Evolutionary conservation across 2,329 filamentous ascomycete species (phyloP).

Genomic region (Pyrenophora seminiperda): DNA sequence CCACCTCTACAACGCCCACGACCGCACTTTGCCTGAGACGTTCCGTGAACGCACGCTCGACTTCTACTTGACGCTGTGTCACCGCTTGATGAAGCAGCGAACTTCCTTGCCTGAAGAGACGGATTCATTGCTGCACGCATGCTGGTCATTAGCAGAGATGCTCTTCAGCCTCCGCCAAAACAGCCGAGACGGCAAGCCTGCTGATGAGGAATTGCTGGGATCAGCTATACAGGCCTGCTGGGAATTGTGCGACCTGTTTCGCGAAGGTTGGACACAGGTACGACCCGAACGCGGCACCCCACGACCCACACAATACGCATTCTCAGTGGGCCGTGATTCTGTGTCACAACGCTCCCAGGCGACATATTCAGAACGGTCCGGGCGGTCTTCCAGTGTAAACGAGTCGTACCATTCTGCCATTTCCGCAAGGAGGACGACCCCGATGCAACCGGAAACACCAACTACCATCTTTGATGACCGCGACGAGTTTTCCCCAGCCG

Average conservation of each 20-base stretch:
- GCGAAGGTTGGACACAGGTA: constrained; percentile 88
- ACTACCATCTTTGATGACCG: constrained; percentile 96
- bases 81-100: constrained; percentile 94
- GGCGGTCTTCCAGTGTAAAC: constrained; percentile 52
- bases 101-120: constrained; percentile 79
- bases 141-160: constrained; percentile 91
- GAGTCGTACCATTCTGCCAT: constrained; percentile 53
- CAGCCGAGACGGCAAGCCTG: constrained; percentile 70
- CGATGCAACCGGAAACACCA: constrained; percentile 76
- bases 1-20: constrained; percentile 91
- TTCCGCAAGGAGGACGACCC: constrained; percentile 42
- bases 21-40: constrained; percentile 78
- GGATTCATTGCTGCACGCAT: constrained; percentile 80
- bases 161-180: constrained; percentile 88
- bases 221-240: constrained; percentile 92
- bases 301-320: constrained; percentile 76
- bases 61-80: constrained; percentile 92
- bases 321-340: constrained; percentile 51
- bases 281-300: constrained; percentile 86
- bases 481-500: constrained; percentile 71
- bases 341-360: constrained; percentile 35
- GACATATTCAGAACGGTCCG: constrained; percentile 44
- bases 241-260: constrained; percentile 92
- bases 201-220: constrained; percentile 82
- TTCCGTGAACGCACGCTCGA: constrained; percentile 90